Evolutionary conservation across 2,329 filamentous ascomycete species (phyloP).

Genomic region (Trichoderma brevicompactum): DNA sequence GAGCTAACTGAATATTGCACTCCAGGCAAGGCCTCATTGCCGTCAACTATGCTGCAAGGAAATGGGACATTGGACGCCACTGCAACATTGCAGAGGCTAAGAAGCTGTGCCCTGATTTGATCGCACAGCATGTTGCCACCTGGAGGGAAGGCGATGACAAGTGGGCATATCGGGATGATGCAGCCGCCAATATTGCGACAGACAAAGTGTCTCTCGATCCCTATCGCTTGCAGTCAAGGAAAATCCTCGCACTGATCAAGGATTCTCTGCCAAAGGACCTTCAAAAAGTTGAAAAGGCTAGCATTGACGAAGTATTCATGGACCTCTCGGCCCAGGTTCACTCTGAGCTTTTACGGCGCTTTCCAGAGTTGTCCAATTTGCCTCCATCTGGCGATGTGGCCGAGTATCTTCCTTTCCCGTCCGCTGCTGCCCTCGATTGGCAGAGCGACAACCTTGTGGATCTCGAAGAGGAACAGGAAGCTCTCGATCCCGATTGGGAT

Average conservation of each 20-base stretch:
- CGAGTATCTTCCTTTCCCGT: slow-evolving; percentile 72
- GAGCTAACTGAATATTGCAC: background rate
- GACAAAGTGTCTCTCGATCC: slow-evolving; percentile 95
- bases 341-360: slow-evolving; percentile 72
- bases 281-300: slow-evolving; percentile 87
- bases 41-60: slow-evolving; percentile 90
- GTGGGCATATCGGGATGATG: slow-evolving; percentile 89
- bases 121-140: slow-evolving; percentile 91
- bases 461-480: slow-evolving; percentile 74
- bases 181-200: slow-evolving; percentile 75
- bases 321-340: slow-evolving; percentile 88
- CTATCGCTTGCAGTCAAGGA: slow-evolving; percentile 82
- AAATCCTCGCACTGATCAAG: slow-evolving; percentile 79
- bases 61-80: slow-evolving; percentile 78
- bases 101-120: slow-evolving; percentile 81
- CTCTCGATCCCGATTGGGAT: slow-evolving; percentile 91
- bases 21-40: slow-evolving; percentile 86
- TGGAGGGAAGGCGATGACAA: slow-evolving; percentile 90
- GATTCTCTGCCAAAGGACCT: slow-evolving; percentile 66
- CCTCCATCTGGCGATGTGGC: slow-evolving; percentile 75
- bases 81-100: slow-evolving; percentile 79
- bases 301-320: slow-evolving; percentile 94
- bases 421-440: slow-evolving; percentile 77
- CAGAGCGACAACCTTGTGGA: slow-evolving; percentile 80
- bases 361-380: slow-evolving; percentile 68